Percentiles rank a stretch among this genome's conserved stretches.
These are phyloP conservation scores for Ceratobasidium sp. DNA, from an alignment of 1,284 basidiomycete genomes.

Conservation along the genomic window DNA sequence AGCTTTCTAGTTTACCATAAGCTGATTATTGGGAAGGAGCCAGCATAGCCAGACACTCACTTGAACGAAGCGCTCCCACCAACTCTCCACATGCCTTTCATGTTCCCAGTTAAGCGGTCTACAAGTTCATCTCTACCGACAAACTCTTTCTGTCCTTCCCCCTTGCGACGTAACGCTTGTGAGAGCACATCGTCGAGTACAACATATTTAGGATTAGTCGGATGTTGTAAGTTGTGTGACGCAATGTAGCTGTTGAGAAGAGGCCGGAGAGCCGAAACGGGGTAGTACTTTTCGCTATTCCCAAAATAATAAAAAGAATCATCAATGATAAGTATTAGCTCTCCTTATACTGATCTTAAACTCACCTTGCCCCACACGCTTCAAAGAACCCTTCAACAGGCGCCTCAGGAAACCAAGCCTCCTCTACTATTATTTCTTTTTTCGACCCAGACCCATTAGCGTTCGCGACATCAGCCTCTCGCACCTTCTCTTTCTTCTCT, in stretches of 20 bases:
- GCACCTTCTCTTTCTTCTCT: constrained; percentile 65
- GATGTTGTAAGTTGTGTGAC: constrained; percentile 73
- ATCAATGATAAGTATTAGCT: background rate
- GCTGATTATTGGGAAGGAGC: constrained; percentile 35
- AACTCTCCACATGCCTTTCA: constrained; percentile 71
- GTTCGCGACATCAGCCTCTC: constrained; percentile 53
- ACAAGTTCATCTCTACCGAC: constrained; percentile 78
- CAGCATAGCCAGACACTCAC: constrained; percentile 57
- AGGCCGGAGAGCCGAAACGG: constrained; percentile 67
- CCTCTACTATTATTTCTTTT: constrained; percentile 63
- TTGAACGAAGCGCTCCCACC: constrained; percentile 76
- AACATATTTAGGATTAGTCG: constrained; percentile 75
- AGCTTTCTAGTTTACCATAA: constrained; percentile 72
- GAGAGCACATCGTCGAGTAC: constrained; percentile 67
- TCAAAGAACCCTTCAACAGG: constrained; percentile 72
- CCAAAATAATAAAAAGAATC: background rate
- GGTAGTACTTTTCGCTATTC: constrained; percentile 70
- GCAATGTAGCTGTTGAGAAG: constrained; percentile 74
- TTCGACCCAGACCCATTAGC: constrained; percentile 60
- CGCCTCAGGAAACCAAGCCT: constrained; percentile 81
- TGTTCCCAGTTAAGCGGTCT: constrained; percentile 59
- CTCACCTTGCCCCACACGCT: constrained; percentile 67
- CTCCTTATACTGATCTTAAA: constrained; percentile 50
- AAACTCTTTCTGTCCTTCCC: constrained; percentile 63
- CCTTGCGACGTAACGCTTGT: constrained; percentile 54